phyloP scores from a whole-genome alignment of 164 flowering plant species.

The Aristolochia fimbriata region DNA sequence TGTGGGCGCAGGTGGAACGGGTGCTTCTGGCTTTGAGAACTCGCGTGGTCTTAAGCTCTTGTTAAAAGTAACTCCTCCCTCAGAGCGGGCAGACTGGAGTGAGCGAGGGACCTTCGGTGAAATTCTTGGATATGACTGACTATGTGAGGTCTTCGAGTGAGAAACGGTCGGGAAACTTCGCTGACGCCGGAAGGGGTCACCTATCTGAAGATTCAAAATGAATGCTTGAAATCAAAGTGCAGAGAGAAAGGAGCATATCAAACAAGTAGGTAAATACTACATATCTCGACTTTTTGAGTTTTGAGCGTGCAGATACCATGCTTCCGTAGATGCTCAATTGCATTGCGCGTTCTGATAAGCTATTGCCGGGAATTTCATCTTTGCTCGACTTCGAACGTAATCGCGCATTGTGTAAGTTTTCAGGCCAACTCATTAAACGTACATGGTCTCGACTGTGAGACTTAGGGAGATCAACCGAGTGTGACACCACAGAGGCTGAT shows the following conservation, averaged over 20 bases:
- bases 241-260: neutral
- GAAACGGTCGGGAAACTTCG: slow-evolving; percentile 27
- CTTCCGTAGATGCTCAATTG: slow-evolving; percentile 66
- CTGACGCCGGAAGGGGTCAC: slow-evolving; percentile 10
- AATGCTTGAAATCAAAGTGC: neutral
- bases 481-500: slow-evolving; percentile 38
- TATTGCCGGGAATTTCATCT: slow-evolving; percentile 19
- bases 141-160: slow-evolving; percentile 24
- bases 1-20: slow-evolving; percentile 7
- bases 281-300: neutral
- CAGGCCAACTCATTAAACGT: slow-evolving; percentile 91
- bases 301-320: slow-evolving; percentile 32
- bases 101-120: slow-evolving; percentile 20
- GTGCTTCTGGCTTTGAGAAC: slow-evolving; percentile 2
- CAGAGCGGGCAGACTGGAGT: slow-evolving; percentile 54
- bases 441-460: slow-evolving; percentile 42
- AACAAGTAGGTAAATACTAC: neutral
- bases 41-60: slow-evolving; percentile 19
- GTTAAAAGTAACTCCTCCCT: slow-evolving; percentile 38
- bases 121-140: slow-evolving; percentile 45
- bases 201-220: slow-evolving; percentile 14
- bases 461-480: slow-evolving; percentile 38
- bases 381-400: slow-evolving; percentile 20
- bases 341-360: slow-evolving; percentile 55
- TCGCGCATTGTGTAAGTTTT: slow-evolving; percentile 27